A percentile compares a stretch with the other conserved stretches of the same genome.
These are phyloP conservation scores for Leptographium wingfieldii DNA, from an alignment of 2,329 filamentous ascomycete species.

Conservation along the genomic window DNA sequence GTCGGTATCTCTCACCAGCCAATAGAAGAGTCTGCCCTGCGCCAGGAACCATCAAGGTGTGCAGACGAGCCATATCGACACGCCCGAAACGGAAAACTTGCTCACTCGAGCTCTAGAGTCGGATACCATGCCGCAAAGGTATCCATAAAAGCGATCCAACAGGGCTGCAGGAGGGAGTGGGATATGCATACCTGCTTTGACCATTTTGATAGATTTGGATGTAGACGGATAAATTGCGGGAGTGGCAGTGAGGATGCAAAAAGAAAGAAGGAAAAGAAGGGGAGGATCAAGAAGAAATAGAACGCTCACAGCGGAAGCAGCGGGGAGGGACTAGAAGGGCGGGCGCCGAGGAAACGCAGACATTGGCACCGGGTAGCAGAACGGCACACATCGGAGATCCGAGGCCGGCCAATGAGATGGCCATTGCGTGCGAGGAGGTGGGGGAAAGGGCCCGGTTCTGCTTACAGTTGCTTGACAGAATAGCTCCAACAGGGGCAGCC, in stretches of 20 bases:
- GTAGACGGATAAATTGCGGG: neutral
- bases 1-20: neutral
- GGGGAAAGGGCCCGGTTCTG: neutral
- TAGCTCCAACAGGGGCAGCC: neutral
- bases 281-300: neutral
- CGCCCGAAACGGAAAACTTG: slow-evolving; percentile 4
- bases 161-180: neutral
- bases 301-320: slow-evolving; percentile 3
- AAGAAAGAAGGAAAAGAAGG: neutral
- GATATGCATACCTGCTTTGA: slow-evolving; percentile 69
- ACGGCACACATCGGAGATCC: slow-evolving; percentile 10
- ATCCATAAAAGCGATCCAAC: neutral
- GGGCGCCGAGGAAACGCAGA: neutral
- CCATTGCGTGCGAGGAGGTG: neutral
- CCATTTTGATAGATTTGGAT: slow-evolving; percentile 58
- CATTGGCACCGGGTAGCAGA: neutral
- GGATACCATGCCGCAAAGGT: neutral
- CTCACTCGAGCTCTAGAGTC: slow-evolving; percentile 5
- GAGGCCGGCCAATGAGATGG: slow-evolving; percentile 2
- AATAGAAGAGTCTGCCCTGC: neutral
- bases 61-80: slow-evolving; percentile 4
- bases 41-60: slow-evolving; percentile 35
- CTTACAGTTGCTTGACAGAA: neutral
- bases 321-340: neutral
- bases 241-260: neutral